Percentiles rank a stretch among this genome's conserved stretches.
phyloP scores from a whole-genome alignment of 1,284 basidiomycete species.

The Cryptococcus neoformans region DNA sequence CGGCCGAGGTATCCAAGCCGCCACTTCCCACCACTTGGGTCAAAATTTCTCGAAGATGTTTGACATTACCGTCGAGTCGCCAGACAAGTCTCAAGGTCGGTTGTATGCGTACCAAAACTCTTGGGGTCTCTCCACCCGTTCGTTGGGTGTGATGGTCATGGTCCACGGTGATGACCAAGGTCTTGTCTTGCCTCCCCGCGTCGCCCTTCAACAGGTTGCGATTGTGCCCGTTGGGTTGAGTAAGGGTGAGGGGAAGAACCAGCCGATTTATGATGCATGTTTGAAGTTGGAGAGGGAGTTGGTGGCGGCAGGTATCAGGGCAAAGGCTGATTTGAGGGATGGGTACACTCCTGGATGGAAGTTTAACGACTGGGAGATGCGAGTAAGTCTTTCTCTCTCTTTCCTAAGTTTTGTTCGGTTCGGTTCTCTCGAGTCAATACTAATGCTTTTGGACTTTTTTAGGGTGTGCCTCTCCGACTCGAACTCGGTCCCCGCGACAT shows the following conservation, averaged over 20 bases:
- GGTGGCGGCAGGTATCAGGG: slow-evolving; percentile 70
- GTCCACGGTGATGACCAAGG: slow-evolving; percentile 98
- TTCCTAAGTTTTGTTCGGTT: background rate
- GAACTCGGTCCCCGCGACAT: slow-evolving; percentile 96
- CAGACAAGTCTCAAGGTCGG: slow-evolving; percentile 52
- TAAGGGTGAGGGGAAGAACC: slow-evolving; percentile 57
- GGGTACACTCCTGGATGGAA: slow-evolving; percentile 98
- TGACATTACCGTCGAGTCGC: slow-evolving; percentile 95
- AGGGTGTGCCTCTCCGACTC: slow-evolving; percentile 95
- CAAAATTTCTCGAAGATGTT: slow-evolving; percentile 99
- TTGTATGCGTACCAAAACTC: slow-evolving; percentile 95
- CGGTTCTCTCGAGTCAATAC: background rate
- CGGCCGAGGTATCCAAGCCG: slow-evolving; percentile 95
- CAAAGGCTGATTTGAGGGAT: slow-evolving; percentile 88
- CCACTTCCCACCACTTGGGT: slow-evolving; percentile 96
- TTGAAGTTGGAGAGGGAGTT: slow-evolving; percentile 68
- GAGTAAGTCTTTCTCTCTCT: slow-evolving; percentile 53
- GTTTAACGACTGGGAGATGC: slow-evolving; percentile 99
- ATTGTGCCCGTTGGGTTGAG: slow-evolving; percentile 87
- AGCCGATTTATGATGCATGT: slow-evolving; percentile 73
- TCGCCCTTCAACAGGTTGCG: slow-evolving; percentile 87
- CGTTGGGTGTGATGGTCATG: slow-evolving; percentile 99
- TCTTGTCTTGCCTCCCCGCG: slow-evolving; percentile 89
- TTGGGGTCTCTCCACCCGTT: slow-evolving; percentile 95
- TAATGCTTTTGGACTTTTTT: background rate